Evolutionary conservation across 305 asterid genomes (phyloP), one percentile per base, ranked within the genome.

Genomic region (Fraxinus xanthoxyloides): DNA sequence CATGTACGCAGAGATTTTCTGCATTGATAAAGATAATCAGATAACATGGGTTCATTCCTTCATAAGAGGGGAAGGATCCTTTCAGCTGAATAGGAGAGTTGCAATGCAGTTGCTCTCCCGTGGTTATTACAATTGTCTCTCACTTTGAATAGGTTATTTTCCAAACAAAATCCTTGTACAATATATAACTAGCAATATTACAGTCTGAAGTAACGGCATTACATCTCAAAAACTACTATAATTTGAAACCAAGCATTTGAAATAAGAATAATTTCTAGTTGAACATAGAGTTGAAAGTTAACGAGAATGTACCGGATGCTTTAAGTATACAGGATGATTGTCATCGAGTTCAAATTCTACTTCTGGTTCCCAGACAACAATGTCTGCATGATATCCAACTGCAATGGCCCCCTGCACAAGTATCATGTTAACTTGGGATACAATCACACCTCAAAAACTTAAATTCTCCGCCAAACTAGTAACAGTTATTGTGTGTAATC

Each of bases 291-390:
- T 12, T 26, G 21, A 69, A 24, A 7, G 79, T 26, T 19, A 10
- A 48, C 6, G 5, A 15, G 69, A 46, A 69, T 72, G 21, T 92
- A 95, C 99, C 84, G 90, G 97, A 80, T 96, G 97, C 88, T 90
- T 94, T 23, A 84, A 79, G 89, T 87, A 85, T 32, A 93, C 89
- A 26, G 91, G 92, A 63, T 92, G 91, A 82, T 86, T 78, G 17
- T 90, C 88, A 35, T 93, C 92, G 26, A 96, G 93, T 77, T 90
- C 88, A 72, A 96, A 88, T 72, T 92, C 97, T 31, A 56, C 85
- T 79, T 93, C 99, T 28, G 99, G 98, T 72, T 94, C 92, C 99
- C 99, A 96, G 26, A 91, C 97, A 0, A 88, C 96, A 61, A 96
- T 82, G 85, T 96, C 99, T 51, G 99, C 98, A 83, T 96, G 87